phyloP scores from a whole-genome alignment of 2,329 filamentous ascomycete genomes.

The Penicillium digitatum region DNA sequence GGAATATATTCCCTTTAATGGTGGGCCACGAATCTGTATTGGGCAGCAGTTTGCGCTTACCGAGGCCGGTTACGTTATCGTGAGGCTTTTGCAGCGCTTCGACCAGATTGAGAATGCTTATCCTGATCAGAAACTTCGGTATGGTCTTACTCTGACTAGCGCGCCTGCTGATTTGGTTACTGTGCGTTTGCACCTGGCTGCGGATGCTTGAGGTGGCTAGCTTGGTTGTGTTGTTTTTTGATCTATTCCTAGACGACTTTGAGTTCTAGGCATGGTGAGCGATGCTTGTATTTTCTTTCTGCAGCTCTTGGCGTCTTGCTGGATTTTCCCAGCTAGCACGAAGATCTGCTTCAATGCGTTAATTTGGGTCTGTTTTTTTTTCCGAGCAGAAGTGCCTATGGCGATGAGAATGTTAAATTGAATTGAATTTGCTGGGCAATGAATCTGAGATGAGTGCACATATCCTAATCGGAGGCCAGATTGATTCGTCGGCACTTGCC shows the following conservation, averaged over 20 bases:
- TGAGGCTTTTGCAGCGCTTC: slow-evolving; percentile 69
- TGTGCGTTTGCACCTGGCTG: slow-evolving; percentile 31
- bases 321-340: neutral
- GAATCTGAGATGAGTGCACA: no score
- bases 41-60: slow-evolving; percentile 79
- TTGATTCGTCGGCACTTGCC: no score
- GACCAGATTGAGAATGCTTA: slow-evolving; percentile 52
- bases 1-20: slow-evolving; percentile 73
- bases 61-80: slow-evolving; percentile 64
- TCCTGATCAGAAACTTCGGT: slow-evolving; percentile 18
- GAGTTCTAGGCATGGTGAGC: neutral
- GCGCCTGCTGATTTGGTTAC: slow-evolving; percentile 29
- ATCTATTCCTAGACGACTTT: neutral
- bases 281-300: neutral
- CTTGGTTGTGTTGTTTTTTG: neutral
- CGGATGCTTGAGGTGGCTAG: slow-evolving; percentile 9
- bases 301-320: neutral
- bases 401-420: neutral
- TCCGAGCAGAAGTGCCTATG: neutral
- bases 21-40: slow-evolving; percentile 69
- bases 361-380: neutral
- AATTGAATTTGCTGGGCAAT: no score
- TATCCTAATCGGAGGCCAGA: no score
- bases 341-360: neutral
- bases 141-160: slow-evolving; percentile 25